Evolutionary conservation across 2,329 filamentous ascomycete genomes (phyloP), one percentile per base, ranked within the genome.

Genomic region (Apiospora koreana): DNA sequence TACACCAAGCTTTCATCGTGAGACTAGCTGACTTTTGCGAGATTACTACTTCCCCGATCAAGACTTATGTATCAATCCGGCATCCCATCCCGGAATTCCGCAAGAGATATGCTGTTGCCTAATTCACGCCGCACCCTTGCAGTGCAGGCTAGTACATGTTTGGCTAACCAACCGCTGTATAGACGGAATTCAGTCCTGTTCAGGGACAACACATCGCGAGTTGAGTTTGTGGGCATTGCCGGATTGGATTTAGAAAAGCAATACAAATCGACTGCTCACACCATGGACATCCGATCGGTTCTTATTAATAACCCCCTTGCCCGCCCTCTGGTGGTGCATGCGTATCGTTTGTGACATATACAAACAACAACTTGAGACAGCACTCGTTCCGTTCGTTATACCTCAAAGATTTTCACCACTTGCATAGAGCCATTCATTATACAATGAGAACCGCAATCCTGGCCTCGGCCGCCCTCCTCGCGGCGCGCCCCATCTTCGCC

Each of bases 391-490:
- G n/a, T n/a, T n/a, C n/a, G n/a, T 77, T 21, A 58, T 8, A 58
- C 18, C 31, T 58, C 9, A 28, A 21, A 21, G 28, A 25, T 35
- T 9, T 9, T 31, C 16, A 21, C 28, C 16, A 35, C 8, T 21
- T 9, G n/a, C 3, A 58, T 21, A 21, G 28, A 35, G 18, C 28
- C 50, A 21, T 10, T 9, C 38, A 41, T 16, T 28, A n/a, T 43
- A 50, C 25, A 25, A 67, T 67, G 65, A 50, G 45, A 48, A 46
- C 65, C 25, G 14, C 28, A 23, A 42, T 46, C 48, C 42, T 68
- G 21, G 68, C 65, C n/a, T 45, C 70, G 21, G 8, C 58, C 35
- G 68, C 68, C 50, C 68, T 71, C 10, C 46, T 71, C n/a, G 46
- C 65, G 16, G 46, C 68, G 41, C 64, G 62, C 18, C 65, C 65